phyloP scores from a whole-genome alignment of 257 asterid species.

The Prunella vulgaris region DNA sequence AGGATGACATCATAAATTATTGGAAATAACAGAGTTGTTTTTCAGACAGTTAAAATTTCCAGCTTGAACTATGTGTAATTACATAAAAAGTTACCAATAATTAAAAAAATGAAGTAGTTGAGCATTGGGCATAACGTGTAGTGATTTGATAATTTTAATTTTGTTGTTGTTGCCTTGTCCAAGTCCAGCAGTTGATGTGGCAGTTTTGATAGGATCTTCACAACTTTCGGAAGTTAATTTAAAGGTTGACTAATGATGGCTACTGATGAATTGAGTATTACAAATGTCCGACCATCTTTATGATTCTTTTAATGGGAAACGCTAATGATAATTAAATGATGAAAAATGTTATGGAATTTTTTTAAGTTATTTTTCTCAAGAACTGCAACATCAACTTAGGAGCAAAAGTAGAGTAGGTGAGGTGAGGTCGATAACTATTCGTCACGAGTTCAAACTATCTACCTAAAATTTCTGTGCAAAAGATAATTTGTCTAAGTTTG shows the following conservation, averaged over 20 bases:
- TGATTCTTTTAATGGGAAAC: neutral
- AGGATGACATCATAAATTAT: constrained; percentile 34
- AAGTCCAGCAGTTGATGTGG: constrained; percentile 33
- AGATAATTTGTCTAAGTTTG: no score
- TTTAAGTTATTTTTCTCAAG: neutral
- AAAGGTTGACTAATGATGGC: constrained; percentile 18
- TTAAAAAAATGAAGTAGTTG: neutral
- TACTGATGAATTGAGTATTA: constrained; percentile 13
- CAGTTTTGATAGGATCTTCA: constrained; percentile 24
- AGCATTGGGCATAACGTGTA: neutral
- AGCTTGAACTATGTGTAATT: neutral
- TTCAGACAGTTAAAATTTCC: neutral
- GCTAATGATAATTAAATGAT: constrained; percentile 5
- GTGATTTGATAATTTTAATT: constrained; percentile 4
- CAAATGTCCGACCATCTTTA: neutral
- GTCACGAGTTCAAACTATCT: no score
- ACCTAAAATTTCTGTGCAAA: no score
- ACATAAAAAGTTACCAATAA: neutral
- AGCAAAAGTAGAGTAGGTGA: no score
- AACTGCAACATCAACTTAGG: no score
- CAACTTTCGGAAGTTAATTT: constrained; percentile 21
- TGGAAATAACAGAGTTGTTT: constrained; percentile 12
- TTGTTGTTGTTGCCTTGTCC: constrained; percentile 32
- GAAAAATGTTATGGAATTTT: neutral
- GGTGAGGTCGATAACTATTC: no score